Percentiles rank a stretch among this genome's conserved stretches.
These are phyloP conservation scores for Alternaria dauci DNA, from an alignment of 2,329 filamentous ascomycete species.

Conservation along the genomic window DNA sequence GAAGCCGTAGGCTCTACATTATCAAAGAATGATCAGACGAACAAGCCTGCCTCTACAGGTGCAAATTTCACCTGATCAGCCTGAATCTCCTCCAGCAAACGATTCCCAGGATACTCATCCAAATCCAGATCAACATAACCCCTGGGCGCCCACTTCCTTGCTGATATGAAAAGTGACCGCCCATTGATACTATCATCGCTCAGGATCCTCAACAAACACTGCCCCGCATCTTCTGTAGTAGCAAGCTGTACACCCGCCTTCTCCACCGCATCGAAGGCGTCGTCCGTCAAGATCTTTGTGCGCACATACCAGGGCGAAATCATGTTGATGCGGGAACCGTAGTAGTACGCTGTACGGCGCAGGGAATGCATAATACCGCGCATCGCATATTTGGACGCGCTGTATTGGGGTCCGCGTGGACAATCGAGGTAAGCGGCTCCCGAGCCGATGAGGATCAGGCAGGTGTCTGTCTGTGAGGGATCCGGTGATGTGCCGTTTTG, in stretches of 20 bases:
- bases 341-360: slow-evolving; percentile 8
- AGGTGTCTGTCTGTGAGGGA: slow-evolving; percentile 10
- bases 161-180: slow-evolving; percentile 10
- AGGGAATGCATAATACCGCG: slow-evolving; percentile 19
- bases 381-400: slow-evolving; percentile 18
- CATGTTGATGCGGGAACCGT: slow-evolving; percentile 16
- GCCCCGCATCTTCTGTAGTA: slow-evolving; percentile 10
- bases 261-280: slow-evolving; percentile 12
- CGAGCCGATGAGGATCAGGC: slow-evolving; percentile 17
- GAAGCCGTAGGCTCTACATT: neutral
- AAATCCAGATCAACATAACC: slow-evolving; percentile 18
- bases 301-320: slow-evolving; percentile 18
- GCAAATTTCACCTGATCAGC: slow-evolving; percentile 13
- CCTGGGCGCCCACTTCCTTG: slow-evolving; percentile 16
- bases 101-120: slow-evolving; percentile 11
- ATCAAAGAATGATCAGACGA: neutral
- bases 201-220: slow-evolving; percentile 11
- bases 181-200: slow-evolving; percentile 13
- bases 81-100: slow-evolving; percentile 16
- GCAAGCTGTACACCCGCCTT: slow-evolving; percentile 14
- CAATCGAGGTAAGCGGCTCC: slow-evolving; percentile 16
- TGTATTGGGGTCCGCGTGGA: slow-evolving; percentile 16
- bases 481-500: slow-evolving; percentile 5
- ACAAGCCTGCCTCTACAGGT: neutral
- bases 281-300: slow-evolving; percentile 14